These are phyloP conservation scores for Trichosporon asahii DNA, from an alignment of 1,284 basidiomycete species.

Conservation along the genomic window DNA sequence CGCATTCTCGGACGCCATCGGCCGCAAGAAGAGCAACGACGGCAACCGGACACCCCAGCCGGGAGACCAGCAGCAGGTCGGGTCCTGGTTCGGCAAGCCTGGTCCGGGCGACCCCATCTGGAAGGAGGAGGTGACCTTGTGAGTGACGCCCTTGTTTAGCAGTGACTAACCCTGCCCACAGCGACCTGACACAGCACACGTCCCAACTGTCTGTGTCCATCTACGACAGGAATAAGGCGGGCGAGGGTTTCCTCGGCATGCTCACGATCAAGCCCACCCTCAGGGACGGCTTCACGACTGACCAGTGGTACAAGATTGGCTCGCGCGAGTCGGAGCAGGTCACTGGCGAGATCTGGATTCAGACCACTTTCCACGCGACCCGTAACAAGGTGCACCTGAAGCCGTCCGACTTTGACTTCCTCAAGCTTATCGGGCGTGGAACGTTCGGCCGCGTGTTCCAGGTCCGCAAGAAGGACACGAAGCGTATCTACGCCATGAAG, in stretches of 20 bases:
- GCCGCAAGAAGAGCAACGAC: conserved; percentile 49
- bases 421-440: conserved; percentile 96
- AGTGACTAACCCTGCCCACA: conserved; percentile 43
- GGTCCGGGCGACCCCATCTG: conserved; percentile 79
- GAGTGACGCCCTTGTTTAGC: conserved; percentile 50
- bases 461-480: conserved; percentile 94
- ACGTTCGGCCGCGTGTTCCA: conserved; percentile 99
- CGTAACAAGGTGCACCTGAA: conserved; percentile 77
- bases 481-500: conserved; percentile 99
- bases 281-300: conserved; percentile 86
- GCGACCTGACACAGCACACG: conserved; percentile 89
- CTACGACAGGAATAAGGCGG: conserved; percentile 84
- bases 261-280: conserved; percentile 87
- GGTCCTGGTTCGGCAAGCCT: conserved; percentile 45
- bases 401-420: conserved; percentile 94
- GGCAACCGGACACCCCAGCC: conserved; percentile 48
- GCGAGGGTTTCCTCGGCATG: conserved; percentile 82
- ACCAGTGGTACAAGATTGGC: conserved; percentile 88
- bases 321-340: conserved; percentile 76
- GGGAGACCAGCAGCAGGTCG: conserved; percentile 28
- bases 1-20: conserved; percentile 56
- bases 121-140: conserved; percentile 99
- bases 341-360: conserved; percentile 89
- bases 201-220: conserved; percentile 86
- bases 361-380: conserved; percentile 87